Conservation (phyloP, 768 basidiomycete genomes). For the Mycena rosella region DNA sequence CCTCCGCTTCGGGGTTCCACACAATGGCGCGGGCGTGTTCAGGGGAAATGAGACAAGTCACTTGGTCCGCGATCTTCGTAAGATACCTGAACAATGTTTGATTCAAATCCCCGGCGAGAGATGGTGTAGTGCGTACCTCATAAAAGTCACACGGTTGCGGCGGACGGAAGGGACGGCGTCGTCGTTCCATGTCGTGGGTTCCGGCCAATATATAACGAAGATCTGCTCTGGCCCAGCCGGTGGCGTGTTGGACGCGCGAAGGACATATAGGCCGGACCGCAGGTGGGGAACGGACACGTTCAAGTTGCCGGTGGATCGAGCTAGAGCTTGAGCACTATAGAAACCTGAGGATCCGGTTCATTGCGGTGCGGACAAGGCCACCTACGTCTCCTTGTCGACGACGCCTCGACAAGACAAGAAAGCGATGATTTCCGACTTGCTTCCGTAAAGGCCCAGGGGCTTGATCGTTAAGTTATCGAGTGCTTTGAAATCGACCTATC, state of each 20-base stretch:
- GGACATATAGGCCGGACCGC: constrained; percentile 65
- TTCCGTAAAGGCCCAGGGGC: constrained; percentile 71
- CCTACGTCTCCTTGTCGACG: constrained; percentile 58
- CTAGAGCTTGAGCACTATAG: constrained; percentile 27
- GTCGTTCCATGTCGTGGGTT: constrained; percentile 71
- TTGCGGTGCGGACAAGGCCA: background rate
- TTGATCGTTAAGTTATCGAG: constrained; percentile 61
- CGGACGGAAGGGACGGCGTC: constrained; percentile 56
- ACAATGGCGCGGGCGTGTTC: constrained; percentile 60
- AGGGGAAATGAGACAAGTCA: constrained; percentile 62
- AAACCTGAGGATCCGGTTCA: background rate
- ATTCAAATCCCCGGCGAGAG: constrained; percentile 1
- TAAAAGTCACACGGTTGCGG: constrained; percentile 70
- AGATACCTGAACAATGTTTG: constrained; percentile 59
- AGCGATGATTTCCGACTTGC: constrained; percentile 61
- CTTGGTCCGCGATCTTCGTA: constrained; percentile 69
- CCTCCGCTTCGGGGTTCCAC: constrained; percentile 52
- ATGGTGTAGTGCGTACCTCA: constrained; percentile 56
- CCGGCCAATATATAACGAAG: constrained; percentile 73
- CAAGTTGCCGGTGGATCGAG: constrained; percentile 30
- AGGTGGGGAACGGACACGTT: constrained; percentile 46
- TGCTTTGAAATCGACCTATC: constrained; percentile 62
- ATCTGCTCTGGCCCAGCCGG: constrained; percentile 41
- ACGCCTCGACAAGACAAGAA: constrained; percentile 54
- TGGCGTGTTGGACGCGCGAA: constrained; percentile 37